Evolutionary conservation across 768 basidiomycete genomes (phyloP).

Genomic region (Dictyophora rubrovolvata): DNA sequence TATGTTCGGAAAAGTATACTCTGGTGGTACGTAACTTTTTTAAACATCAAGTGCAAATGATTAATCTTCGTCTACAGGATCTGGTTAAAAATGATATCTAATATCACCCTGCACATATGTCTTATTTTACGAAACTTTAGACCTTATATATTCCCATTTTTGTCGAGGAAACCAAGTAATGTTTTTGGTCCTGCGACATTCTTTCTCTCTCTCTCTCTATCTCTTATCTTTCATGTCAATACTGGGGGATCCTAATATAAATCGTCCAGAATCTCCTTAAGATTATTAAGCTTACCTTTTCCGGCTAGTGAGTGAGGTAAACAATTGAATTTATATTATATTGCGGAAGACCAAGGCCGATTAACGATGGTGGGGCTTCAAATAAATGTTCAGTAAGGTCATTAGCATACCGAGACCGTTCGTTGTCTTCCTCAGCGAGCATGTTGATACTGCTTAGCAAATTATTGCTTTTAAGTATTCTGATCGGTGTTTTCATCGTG

Average conservation of each 20-base stretch:
- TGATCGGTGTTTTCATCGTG: too few relatives aligned
- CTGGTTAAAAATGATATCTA: slow-evolving; percentile 28
- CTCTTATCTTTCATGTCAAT: background rate
- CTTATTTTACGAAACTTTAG: slow-evolving; percentile 13
- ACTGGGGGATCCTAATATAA: slow-evolving; percentile 1
- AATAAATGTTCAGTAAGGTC: too few relatives aligned
- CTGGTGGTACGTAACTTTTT: slow-evolving; percentile 58
- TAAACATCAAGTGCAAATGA: background rate
- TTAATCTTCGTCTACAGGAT: slow-evolving; percentile 19
- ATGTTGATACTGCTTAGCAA: too few relatives aligned
- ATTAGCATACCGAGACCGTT: too few relatives aligned
- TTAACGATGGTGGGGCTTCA: too few relatives aligned
- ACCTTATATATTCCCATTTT: slow-evolving; percentile 16
- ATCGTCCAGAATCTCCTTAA: background rate
- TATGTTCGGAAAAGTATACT: slow-evolving; percentile 99
- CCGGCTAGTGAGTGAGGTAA: too few relatives aligned
- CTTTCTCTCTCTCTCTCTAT: background rate
- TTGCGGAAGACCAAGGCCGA: too few relatives aligned
- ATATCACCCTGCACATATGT: slow-evolving; percentile 14
- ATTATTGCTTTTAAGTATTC: too few relatives aligned
- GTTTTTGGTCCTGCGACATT: background rate
- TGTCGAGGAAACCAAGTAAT: slow-evolving; percentile 17
- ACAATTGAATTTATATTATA: too few relatives aligned
- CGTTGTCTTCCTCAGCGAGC: too few relatives aligned
- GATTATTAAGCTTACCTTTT: background rate